A percentile compares a stretch with the other conserved stretches of the same genome.
phyloP scores from a whole-genome alignment of 2,329 filamentous ascomycete genomes.

The Thelonectria rubi region DNA sequence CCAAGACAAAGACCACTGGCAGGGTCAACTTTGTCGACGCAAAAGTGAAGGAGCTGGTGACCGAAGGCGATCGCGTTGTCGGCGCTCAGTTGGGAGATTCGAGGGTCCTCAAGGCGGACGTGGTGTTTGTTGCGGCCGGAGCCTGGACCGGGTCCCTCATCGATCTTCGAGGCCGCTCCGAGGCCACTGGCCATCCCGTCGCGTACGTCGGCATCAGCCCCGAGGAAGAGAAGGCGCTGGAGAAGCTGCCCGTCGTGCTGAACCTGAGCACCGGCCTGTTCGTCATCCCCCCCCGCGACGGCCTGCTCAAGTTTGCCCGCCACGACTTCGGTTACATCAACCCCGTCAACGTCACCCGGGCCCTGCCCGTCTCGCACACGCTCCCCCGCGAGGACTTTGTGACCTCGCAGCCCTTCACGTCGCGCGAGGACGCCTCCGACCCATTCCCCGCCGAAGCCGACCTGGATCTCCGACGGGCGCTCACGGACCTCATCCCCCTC shows the following conservation, averaged over 20 bases:
- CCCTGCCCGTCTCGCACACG: slow-evolving; percentile 45
- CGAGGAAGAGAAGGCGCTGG: slow-evolving; percentile 73
- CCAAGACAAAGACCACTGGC: slow-evolving; percentile 61
- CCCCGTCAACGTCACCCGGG: slow-evolving; percentile 51
- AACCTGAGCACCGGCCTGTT: slow-evolving; percentile 78
- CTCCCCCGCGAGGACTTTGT: slow-evolving; percentile 44
- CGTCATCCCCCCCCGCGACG: slow-evolving; percentile 72
- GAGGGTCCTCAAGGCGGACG: slow-evolving; percentile 64
- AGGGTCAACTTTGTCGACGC: slow-evolving; percentile 66
- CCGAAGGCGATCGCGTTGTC: slow-evolving; percentile 53
- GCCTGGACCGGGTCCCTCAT: slow-evolving; percentile 86
- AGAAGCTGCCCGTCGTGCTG: slow-evolving; percentile 74
- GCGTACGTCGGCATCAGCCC: slow-evolving; percentile 79
- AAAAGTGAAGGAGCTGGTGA: slow-evolving; percentile 55
- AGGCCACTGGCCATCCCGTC: slow-evolving; percentile 84
- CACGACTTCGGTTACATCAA: slow-evolving; percentile 76
- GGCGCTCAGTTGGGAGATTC: slow-evolving; percentile 59
- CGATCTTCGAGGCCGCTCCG: slow-evolving; percentile 78
- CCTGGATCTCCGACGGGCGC: slow-evolving; percentile 66
- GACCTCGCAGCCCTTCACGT: slow-evolving; percentile 49
- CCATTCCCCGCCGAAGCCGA: slow-evolving; percentile 69
- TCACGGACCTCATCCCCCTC: slow-evolving; percentile 68
- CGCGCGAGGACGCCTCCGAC: slow-evolving; percentile 52
- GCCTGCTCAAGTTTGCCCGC: slow-evolving; percentile 73
- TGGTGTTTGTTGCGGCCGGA: slow-evolving; percentile 83